Conservation (phyloP, 257 asterid genomes). For the Ligustrum vulgare region DNA sequence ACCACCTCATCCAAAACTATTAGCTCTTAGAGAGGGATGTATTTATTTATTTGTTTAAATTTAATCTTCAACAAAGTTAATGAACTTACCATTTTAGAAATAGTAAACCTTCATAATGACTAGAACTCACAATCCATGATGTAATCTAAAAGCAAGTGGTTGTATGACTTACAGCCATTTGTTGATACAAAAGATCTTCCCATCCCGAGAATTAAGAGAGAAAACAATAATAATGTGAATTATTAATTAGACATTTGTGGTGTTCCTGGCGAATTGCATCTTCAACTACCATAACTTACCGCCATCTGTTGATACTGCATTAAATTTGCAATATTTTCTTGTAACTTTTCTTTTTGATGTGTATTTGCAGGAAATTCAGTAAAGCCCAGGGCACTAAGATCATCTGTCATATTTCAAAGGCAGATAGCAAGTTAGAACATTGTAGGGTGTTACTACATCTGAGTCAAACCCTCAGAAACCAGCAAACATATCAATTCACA, state of each 20-base stretch:
- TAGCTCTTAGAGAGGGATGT: background rate
- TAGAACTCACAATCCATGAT: background rate
- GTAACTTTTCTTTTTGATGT: constrained; percentile 76
- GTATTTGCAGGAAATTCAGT: constrained; percentile 57
- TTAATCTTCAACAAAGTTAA: no score
- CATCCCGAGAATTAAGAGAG: constrained; percentile 37
- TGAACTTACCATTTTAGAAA: background rate
- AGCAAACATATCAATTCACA: background rate
- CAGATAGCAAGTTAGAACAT: background rate
- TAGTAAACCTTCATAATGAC: background rate
- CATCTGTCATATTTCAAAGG: constrained; percentile 25
- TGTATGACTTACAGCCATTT: constrained; percentile 60
- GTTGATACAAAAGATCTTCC: constrained; percentile 71
- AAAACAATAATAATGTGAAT: constrained; percentile 20
- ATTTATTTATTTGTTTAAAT: no score
- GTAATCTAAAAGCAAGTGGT: constrained; percentile 18
- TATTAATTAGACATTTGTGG: constrained; percentile 18
- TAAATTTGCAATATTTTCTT: constrained; percentile 57
- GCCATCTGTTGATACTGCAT: constrained; percentile 75
- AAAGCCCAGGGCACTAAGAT: constrained; percentile 51
- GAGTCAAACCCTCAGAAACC: background rate
- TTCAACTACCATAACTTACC: constrained; percentile 46
- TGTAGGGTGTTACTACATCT: background rate
- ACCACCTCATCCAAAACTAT: no score
- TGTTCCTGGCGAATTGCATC: constrained; percentile 2